Evolutionary conservation across 805 yeast species (phyloP), one percentile per base, ranked within the genome.

Genomic region (Wickerhamiella sorbophila): DNA sequence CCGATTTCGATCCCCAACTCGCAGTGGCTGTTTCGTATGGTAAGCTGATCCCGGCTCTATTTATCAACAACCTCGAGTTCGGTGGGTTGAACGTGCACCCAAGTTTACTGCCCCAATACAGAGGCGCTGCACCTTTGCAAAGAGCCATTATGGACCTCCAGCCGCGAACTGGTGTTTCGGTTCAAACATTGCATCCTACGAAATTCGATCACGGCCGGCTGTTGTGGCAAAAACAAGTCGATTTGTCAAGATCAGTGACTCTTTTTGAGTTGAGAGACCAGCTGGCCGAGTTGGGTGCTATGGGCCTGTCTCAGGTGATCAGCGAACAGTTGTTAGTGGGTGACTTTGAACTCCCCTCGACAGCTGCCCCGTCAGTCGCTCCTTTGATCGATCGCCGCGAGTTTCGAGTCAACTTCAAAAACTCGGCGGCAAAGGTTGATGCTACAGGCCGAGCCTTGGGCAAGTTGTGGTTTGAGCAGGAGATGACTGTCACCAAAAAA

Each of bases 1-100:
- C 20, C 3, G 17, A 12, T 0, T 16, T 38, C 10, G 37, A 42
- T 4, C 17, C 37, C 4, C 72, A 80, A 47, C 55, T 86, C 48
- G 79, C 86, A 1, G 67, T 91, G n/a, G 96, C 97, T 0, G 96
- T 86, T 1, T 85, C 96, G 0, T 91, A 76, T 57, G 98, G 97
- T 0, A 67, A 68, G 39, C 63, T 88, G 36, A 85, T 91, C 3
- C 96, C 97, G 0, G 62, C 60, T 0, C 44, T 57, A 1, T 74
- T 85, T 48, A 58, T 91, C 1, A 39, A 53, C 0, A 39, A 57
- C 0, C 61, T 77, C 17, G 57, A 58, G 10, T 74, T 58, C 53
- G 85, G 87, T 3, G 93, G 96, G 0, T 55, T 91, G 21, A 91
- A 91, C 55, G 85, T 91, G 1, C 98, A 91, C 57, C 98, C 98